Conservation (phyloP, 164 flowering plant genomes). For the Nymphaea thermarum region DNA sequence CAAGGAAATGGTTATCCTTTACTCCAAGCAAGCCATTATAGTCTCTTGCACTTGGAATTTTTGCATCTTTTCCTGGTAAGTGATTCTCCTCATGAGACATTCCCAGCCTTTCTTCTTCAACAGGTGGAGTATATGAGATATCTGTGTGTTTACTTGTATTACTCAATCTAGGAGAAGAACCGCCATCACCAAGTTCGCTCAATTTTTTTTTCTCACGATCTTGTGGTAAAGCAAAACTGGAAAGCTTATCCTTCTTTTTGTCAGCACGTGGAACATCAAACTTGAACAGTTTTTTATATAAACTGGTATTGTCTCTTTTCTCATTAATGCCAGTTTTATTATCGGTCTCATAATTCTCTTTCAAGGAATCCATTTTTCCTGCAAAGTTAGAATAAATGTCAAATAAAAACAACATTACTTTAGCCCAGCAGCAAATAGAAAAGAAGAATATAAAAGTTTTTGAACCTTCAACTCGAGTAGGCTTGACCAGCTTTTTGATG, state of each 20-base stretch:
- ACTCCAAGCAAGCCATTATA: neutral
- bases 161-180: neutral
- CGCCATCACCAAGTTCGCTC: neutral
- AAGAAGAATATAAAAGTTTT: neutral
- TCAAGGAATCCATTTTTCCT: neutral
- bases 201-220: neutral
- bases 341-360: neutral
- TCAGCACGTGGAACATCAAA: neutral
- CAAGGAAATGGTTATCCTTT: neutral
- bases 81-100: neutral
- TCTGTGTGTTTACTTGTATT: neutral
- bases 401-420: neutral
- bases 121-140: neutral
- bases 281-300: neutral
- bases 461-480: neutral
- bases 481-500: slow-evolving; percentile 22
- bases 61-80: neutral
- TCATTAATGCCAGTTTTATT: neutral
- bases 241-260: neutral
- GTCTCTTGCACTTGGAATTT: neutral
- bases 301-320: neutral
- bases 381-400: neutral
- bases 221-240: neutral
- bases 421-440: neutral
- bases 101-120: neutral